These are phyloP conservation scores for Erodium moschatum DNA, from an alignment of 441 rosid species.

Conservation along the genomic window DNA sequence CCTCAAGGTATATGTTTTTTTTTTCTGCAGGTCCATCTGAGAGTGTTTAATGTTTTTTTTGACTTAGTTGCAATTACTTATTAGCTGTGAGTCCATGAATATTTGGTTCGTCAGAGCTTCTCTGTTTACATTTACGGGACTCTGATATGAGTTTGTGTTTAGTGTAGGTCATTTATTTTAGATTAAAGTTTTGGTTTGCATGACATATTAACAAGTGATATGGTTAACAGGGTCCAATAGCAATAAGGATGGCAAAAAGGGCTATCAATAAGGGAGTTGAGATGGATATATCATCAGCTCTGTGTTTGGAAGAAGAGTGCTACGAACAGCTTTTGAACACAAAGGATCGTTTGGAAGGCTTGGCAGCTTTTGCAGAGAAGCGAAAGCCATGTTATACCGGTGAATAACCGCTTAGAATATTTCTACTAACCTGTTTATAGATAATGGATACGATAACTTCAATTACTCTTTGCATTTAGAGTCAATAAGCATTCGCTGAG, in stretches of 20 bases:
- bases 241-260: conserved; percentile 66
- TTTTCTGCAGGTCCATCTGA: too few relatives aligned
- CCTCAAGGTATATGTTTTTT: too few relatives aligned
- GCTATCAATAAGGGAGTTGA: conserved; percentile 61
- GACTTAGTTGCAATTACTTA: too few relatives aligned
- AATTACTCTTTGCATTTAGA: too few relatives aligned
- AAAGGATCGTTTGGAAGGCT: conserved; percentile 78
- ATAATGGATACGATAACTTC: too few relatives aligned
- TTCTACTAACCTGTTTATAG: too few relatives aligned
- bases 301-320: conserved; percentile 70
- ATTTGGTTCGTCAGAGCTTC: too few relatives aligned
- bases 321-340: conserved; percentile 50
- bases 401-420: conserved; percentile 17
- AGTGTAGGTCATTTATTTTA: too few relatives aligned
- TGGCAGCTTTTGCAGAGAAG: conserved; percentile 83
- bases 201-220: neutral
- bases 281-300: conserved; percentile 39
- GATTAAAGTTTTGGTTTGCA: neutral
- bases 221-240: conserved; percentile 62
- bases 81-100: too few relatives aligned
- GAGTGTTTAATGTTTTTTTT: too few relatives aligned
- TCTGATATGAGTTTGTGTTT: too few relatives aligned
- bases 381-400: conserved; percentile 69
- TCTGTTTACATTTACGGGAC: too few relatives aligned
- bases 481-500: neutral